A percentile compares a stretch with the other conserved stretches of the same genome.
Evolutionary conservation across 805 yeast species (phyloP).

Genomic region (Hanseniaspora thailandica): DNA sequence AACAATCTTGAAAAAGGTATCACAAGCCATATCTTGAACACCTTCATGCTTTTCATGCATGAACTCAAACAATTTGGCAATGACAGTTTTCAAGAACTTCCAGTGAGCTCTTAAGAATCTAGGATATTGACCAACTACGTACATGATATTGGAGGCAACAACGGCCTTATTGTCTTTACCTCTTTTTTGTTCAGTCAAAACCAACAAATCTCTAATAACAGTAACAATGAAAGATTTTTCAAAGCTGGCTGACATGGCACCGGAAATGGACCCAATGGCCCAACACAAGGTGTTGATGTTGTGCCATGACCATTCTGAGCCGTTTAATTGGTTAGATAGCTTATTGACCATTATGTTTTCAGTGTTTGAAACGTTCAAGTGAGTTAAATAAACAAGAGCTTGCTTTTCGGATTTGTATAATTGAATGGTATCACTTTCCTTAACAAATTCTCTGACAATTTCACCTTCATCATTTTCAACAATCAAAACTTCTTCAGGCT

Average conservation of each 20-base stretch:
- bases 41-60: constrained; percentile 99
- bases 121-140: constrained; percentile 98
- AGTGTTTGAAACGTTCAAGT: constrained; percentile 85
- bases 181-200: constrained; percentile 87
- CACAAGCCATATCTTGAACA: constrained; percentile 99
- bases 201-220: constrained; percentile 82
- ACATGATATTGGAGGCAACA: constrained; percentile 99
- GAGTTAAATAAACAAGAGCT: constrained; percentile 87
- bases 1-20: constrained; percentile 91
- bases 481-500: constrained; percentile 94
- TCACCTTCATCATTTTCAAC: constrained; percentile 99
- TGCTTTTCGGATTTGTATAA: constrained; percentile 92
- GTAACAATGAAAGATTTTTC: constrained; percentile 88
- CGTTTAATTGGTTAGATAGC: constrained; percentile 85
- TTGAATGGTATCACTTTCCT: constrained; percentile 93
- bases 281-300: constrained; percentile 93
- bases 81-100: constrained; percentile 93
- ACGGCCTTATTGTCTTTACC: constrained; percentile 98
- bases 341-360: constrained; percentile 88
- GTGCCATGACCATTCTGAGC: constrained; percentile 98
- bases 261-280: constrained; percentile 99
- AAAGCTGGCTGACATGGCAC: constrained; percentile 96
- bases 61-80: constrained; percentile 87
- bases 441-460: constrained; percentile 92
- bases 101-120: constrained; percentile 95